Conservation (phyloP, 164 flowering plant species). For the Hamamelis virginiana region DNA sequence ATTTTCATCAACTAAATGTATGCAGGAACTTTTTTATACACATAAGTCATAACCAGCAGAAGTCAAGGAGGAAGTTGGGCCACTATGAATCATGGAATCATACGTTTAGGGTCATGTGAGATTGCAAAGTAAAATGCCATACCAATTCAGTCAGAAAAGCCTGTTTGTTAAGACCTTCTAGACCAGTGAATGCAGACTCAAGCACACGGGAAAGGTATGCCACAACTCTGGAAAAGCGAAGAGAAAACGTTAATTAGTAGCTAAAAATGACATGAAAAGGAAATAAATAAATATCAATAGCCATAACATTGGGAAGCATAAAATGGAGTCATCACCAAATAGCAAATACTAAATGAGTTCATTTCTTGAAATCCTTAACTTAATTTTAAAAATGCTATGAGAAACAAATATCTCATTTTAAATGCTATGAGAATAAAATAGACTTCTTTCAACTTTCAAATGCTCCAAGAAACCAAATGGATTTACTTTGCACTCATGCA, state of each 20-base stretch:
- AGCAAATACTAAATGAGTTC: not conserved
- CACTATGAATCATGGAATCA: not conserved
- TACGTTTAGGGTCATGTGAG: not conserved
- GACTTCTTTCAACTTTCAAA: not conserved
- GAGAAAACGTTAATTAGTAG: slow-evolving; percentile 3
- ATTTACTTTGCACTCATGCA: not conserved
- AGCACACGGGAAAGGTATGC: slow-evolving; percentile 96
- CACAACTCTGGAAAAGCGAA: slow-evolving; percentile 66
- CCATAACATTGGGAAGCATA: not conserved
- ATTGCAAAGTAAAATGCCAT: slow-evolving; percentile 18
- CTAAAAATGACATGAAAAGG: not conserved
- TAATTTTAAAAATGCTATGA: not conserved
- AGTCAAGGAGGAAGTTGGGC: not conserved
- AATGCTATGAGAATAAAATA: not conserved
- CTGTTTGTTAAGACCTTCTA: slow-evolving; percentile 96
- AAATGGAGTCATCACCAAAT: not conserved
- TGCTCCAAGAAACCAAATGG: not conserved
- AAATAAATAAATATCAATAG: not conserved
- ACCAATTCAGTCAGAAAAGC: slow-evolving; percentile 97
- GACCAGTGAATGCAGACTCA: slow-evolving; percentile 90
- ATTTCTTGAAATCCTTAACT: not conserved
- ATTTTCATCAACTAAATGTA: too few species aligned
- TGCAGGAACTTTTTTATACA: not conserved
- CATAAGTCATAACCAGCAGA: not conserved
- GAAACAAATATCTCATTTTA: not conserved